Conservation (phyloP, 768 basidiomycete genomes). For the Boletus reticuloceps region DNA sequence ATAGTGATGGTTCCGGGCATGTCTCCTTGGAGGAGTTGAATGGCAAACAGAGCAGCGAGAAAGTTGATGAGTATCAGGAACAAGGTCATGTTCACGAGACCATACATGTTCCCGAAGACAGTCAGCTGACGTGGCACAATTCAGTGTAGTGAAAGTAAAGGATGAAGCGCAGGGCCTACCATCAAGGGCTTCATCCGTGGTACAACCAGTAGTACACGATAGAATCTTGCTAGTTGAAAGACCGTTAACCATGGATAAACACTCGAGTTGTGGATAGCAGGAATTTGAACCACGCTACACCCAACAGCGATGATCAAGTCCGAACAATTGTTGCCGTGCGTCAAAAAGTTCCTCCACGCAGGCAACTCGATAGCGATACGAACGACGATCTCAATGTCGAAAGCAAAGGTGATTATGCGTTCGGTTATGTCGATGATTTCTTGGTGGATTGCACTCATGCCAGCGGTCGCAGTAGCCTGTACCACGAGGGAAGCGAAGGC, state of each 20-base stretch:
- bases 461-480: slow-evolving; percentile 65
- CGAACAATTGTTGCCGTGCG: slow-evolving; percentile 57
- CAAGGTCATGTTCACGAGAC: slow-evolving; percentile 85
- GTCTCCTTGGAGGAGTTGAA: slow-evolving; percentile 87
- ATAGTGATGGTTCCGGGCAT: slow-evolving; percentile 48
- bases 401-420: slow-evolving; percentile 72
- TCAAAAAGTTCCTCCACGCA: slow-evolving; percentile 79
- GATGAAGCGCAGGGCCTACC: slow-evolving; percentile 37
- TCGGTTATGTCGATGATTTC: slow-evolving; percentile 64
- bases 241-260: slow-evolving; percentile 89
- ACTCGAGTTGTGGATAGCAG: slow-evolving; percentile 57
- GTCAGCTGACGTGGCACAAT: slow-evolving; percentile 51
- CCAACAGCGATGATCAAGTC: slow-evolving; percentile 75
- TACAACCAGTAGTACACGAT: slow-evolving; percentile 86
- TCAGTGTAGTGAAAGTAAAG: slow-evolving; percentile 4
- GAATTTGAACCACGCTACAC: slow-evolving; percentile 81
- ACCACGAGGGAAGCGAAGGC: slow-evolving; percentile 68
- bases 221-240: slow-evolving; percentile 85
- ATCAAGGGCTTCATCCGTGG: slow-evolving; percentile 87
- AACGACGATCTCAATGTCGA: slow-evolving; percentile 85
- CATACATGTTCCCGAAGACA: slow-evolving; percentile 89
- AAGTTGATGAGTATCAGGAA: slow-evolving; percentile 91
- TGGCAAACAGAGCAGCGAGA: slow-evolving; percentile 76
- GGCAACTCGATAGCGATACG: slow-evolving; percentile 71
- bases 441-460: slow-evolving; percentile 44